Conservation (phyloP, 2,329 filamentous ascomycete species). For the Mollisiaceae sp. region DNA sequence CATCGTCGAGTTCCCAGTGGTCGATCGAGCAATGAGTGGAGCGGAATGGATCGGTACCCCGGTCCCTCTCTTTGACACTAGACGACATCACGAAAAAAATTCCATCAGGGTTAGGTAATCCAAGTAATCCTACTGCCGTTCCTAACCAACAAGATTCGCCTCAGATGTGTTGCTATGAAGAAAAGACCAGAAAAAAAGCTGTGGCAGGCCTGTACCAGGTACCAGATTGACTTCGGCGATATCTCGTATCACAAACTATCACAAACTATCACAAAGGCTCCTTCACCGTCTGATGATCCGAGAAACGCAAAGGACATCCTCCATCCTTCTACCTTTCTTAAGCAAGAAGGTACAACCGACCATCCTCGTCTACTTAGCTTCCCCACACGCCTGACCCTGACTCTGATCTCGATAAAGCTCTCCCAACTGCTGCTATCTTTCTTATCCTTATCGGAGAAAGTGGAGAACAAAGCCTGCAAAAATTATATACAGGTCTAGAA, state of each 20-base stretch:
- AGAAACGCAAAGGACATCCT: neutral
- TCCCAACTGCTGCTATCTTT: conserved; percentile 7
- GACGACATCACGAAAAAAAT: conserved; percentile 23
- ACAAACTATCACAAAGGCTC: conserved; percentile 5
- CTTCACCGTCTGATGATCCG: conserved; percentile 13
- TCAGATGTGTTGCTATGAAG: neutral
- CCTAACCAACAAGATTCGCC: neutral
- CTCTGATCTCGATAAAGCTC: neutral
- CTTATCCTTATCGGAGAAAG: conserved; percentile 25
- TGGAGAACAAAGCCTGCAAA: conserved; percentile 10
- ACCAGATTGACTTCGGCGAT: neutral
- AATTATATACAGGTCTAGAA: conserved; percentile 1
- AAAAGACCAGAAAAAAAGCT: neutral
- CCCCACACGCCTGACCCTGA: neutral
- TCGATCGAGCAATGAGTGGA: conserved; percentile 8
- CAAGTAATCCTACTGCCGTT: neutral
- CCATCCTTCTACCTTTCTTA: conserved; percentile 4
- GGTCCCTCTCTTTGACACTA: conserved; percentile 7
- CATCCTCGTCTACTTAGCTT: neutral
- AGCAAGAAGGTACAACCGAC: conserved; percentile 3
- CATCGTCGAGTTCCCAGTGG: neutral
- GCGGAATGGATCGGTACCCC: neutral
- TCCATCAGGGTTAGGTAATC: conserved; percentile 7
- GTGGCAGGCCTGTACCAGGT: neutral
- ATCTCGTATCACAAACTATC: conserved; percentile 15